Conservation (phyloP, 1,139 yeast species). For the Waltiozyma sp. region DNA sequence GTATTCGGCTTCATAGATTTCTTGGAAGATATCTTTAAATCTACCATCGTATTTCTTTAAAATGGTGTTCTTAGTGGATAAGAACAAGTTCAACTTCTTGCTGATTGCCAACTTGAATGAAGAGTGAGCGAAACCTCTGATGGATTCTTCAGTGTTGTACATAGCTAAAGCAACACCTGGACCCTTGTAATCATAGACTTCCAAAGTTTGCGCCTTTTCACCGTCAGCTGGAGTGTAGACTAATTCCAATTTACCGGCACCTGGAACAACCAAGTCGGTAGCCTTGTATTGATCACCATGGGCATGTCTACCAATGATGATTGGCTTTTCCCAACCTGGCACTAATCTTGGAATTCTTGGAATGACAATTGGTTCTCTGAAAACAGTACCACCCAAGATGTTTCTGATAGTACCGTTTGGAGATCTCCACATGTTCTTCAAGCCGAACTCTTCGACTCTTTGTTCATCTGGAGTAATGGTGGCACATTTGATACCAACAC, state of each 20-base stretch:
- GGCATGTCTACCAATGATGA: conserved; percentile 94
- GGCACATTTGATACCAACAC: conserved; percentile 94
- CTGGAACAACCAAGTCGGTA: conserved; percentile 69
- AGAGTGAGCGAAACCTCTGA: conserved; percentile 81
- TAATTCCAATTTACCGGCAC: conserved; percentile 69
- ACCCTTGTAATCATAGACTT: conserved; percentile 63
- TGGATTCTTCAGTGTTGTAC: conserved; percentile 93
- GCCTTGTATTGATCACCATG: conserved; percentile 96
- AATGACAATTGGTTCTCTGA: conserved; percentile 92
- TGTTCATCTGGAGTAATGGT: conserved; percentile 98
- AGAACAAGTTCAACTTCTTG: conserved; percentile 66
- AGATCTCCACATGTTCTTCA: conserved; percentile 94
- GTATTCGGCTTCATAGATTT: conserved; percentile 61
- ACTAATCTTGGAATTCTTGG: conserved; percentile 81
- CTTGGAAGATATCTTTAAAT: conserved; percentile 87
- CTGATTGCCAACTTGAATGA: conserved; percentile 82
- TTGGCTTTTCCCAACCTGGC: conserved; percentile 91
- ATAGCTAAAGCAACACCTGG: conserved; percentile 85
- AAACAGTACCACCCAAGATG: conserved; percentile 90
- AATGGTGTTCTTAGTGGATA: conserved; percentile 90
- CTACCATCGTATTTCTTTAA: conserved; percentile 89
- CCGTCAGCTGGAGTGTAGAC: conserved; percentile 74
- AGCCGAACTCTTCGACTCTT: conserved; percentile 77
- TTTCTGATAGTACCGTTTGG: conserved; percentile 96
- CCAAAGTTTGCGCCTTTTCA: conserved; percentile 37